Base-by-base conservation (phyloP, 306 rosid species). In the Prunus mongolica region DNA sequence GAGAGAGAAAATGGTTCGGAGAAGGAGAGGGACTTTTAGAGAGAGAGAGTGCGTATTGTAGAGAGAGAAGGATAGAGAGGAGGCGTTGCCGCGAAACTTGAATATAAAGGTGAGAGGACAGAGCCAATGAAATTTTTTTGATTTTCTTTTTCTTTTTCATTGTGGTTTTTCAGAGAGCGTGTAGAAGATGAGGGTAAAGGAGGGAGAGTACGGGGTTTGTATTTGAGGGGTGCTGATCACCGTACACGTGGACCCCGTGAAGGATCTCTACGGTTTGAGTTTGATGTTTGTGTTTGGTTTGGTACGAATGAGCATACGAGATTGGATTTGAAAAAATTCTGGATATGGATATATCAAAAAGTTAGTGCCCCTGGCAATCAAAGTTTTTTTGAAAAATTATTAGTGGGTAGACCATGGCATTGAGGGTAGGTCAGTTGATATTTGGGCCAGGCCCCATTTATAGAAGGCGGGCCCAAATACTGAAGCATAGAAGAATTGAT, bases 41-140 rank as follows among this genome's bases (percentile, higher is more conserved):
- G 73, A n/a, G 18, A 44, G 62, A 52, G 78, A 55, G 60, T 8
- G 38, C 12, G 75, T 38, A 19, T 47, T 47, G 11, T 24, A 63
- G 64, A 78, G 68, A 62, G 68, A 62, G 68, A 67, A 27, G 25
- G 76, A 49, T 69, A n/a, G 38, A 30, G 50, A 12, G 51, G 20
- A 62, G 41, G 76, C 67, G 80, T 91, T 91, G 93, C 97, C 97
- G 96, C 96, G 97, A 92, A 92, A 89, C 91, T 89, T 91, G 88
- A 89, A 91, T 82, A 71, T 22, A 84, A 51, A 55, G 76, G 78
- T 16, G 52, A 64, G 82, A 54, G 54, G 73, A 63, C n/a, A 1
- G 81, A 55, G 69, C 87, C 88, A 80, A 79, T 80, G 12, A 67
- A 71, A 76, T 71, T 66, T 73, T 73, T 34, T 68, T 3, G 4